Base-by-base conservation (phyloP, 2,329 filamentous ascomycete genomes). In the Pseudocercospora vitis region DNA sequence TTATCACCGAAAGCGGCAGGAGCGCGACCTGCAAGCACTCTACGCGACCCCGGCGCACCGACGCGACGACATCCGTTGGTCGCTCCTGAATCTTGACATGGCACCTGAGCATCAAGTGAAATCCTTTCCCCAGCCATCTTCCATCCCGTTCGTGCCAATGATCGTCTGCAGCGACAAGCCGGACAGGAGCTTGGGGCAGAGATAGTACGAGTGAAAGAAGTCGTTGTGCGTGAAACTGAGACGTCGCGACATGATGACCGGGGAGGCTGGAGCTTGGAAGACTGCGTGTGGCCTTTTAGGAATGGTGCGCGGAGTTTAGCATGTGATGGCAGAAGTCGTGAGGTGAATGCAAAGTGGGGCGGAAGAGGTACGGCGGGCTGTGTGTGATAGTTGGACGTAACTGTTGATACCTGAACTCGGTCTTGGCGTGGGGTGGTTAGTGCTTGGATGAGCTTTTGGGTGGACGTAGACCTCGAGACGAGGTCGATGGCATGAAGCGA, bases 241-340 rank as follows among this genome's bases (percentile, higher is more conserved):
- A 2, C 7, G 23, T 44, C 8, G 31, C 7, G 12, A 8, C 12
- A 12, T 37, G 33, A 11, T 11, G 16, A 37, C 21, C 33, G 19
- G 19, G 18, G 37, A 19, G 37, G 35, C 18, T 7, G 19, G 19
- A 35, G 14, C 7, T 9, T 5, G 31, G n/a, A 35, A 35, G 31
- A 23, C n/a, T n/a, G n/a, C n/a, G n/a, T n/a, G n/a, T n/a, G n/a
- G n/a, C n/a, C 9, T 12, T n/a, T 26, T 26, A 12, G 37, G 16
- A 4, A 24, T 6, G 8, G 37, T 14, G 37, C 12, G 21, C 37
- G 37, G 37, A 26, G 37, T 42, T 42, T 42, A 42, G 37, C 37
- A 42, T 42, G 37, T 42, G 21, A 42, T 42, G 37, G 37, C 37
- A 42, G 37, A 47, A 47, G 44, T 47, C 44, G 44, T n/a, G n/a